Base-by-base conservation (phyloP, 192 early-diverging fungal species). In the Podila clonocystis region DNA sequence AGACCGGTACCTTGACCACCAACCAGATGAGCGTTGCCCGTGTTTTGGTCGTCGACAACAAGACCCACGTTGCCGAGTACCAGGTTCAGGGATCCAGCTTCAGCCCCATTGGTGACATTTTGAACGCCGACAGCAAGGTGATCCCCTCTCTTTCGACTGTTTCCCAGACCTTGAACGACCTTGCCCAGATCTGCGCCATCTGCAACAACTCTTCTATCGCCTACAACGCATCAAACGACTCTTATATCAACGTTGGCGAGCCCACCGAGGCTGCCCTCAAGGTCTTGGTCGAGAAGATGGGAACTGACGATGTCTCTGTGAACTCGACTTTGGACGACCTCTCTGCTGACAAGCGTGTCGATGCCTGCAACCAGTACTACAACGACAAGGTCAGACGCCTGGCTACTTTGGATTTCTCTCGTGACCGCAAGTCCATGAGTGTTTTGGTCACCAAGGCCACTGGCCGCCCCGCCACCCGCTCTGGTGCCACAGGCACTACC, bases 361-460 rank as follows among this genome's bases (percentile, higher is more conserved):
- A 83, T 76, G 93, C 87, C 72, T 93, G 90, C 72, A 92, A 92
- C 87, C 88, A 93, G 70, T 92, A 94, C 84, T 87, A 92, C 68
- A 88, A 70, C 74, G 80, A 87, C 49, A 93, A 94, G 34, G 63
- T 86, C 57, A 77, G 62, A 30, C 69, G 72, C 60, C 61, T 83
- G 6, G 86, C 74, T 69, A 96, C 94, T 12, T 87, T 98, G 45
- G 98, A 99, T 83, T 99, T 99, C 75, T 91, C 97, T 20, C 94
- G 97, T 72, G 96, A 98, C 80, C 92, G 98, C 83, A 99, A 99
- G 88, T 97, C 96, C 50, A 99, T 99, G 98, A 95, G 94, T 24
- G 96, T 98, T 15, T 71, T 98, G 30, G 93, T 96, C 4, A 36
- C 75, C 62, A 66, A 50, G 36, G 33, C 79, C 7, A 66, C 48